Evolutionary conservation across 768 basidiomycete species (phyloP).

Genomic region (Asterophora lycoperdoides): DNA sequence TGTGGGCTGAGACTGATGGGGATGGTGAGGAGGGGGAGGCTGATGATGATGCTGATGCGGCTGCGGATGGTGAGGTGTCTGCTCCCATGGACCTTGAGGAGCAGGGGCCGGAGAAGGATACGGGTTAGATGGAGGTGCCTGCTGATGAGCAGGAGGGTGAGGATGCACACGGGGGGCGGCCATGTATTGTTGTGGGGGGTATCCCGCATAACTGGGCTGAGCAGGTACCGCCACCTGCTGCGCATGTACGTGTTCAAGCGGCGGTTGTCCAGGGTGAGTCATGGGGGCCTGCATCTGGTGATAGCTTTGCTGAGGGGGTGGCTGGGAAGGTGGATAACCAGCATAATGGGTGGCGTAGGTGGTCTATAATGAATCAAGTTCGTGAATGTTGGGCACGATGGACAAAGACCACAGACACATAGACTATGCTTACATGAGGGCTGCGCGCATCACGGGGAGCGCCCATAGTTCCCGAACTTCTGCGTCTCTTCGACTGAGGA

Average conservation of each 20-base stretch:
- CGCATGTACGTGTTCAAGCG: slow-evolving; percentile 42
- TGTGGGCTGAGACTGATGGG: slow-evolving; percentile 15
- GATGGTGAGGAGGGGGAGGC: slow-evolving; percentile 16
- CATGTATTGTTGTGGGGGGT: slow-evolving; percentile 31
- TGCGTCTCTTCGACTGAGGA: slow-evolving; percentile 40
- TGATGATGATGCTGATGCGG: slow-evolving; percentile 23
- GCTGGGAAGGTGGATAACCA: slow-evolving; percentile 36
- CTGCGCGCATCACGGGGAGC: slow-evolving; percentile 44
- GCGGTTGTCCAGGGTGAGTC: slow-evolving; percentile 25
- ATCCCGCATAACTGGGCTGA: slow-evolving; percentile 32
- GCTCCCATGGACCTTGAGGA: slow-evolving; percentile 38
- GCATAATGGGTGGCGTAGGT: slow-evolving; percentile 42
- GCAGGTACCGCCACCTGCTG: slow-evolving; percentile 32
- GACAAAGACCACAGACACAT: slow-evolving; percentile 3
- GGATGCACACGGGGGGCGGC: slow-evolving; percentile 26
- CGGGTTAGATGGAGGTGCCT: slow-evolving; percentile 37
- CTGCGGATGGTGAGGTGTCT: slow-evolving; percentile 23
- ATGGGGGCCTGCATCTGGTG: slow-evolving; percentile 29
- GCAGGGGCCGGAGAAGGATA: slow-evolving; percentile 44
- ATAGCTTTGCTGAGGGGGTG: slow-evolving; percentile 26
- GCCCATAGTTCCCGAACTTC: slow-evolving; percentile 33
- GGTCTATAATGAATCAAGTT: slow-evolving; percentile 20
- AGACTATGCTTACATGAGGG: slow-evolving; percentile 42
- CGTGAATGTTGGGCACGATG: slow-evolving; percentile 8
- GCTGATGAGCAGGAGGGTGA: slow-evolving; percentile 28